Percentiles rank a stretch among this genome's conserved stretches.
phyloP scores from a whole-genome alignment of 768 basidiomycete genomes.

The Russula sp. region DNA sequence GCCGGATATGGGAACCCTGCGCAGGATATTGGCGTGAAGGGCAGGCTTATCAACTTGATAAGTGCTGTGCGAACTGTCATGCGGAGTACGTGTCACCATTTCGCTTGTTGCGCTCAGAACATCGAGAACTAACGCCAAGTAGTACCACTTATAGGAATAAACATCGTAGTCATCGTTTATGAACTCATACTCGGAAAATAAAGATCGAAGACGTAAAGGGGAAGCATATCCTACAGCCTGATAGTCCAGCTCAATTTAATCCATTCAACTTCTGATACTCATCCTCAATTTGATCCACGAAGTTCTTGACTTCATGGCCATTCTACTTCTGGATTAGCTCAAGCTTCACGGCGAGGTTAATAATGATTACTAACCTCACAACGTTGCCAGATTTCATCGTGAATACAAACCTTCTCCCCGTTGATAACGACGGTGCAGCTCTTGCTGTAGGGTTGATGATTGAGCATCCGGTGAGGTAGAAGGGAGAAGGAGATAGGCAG shows the following conservation, averaged over 20 bases:
- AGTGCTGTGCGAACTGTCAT: slow-evolving; percentile 94
- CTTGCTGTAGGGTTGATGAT: slow-evolving; percentile 46
- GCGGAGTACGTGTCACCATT: slow-evolving; percentile 70
- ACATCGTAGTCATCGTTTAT: slow-evolving; percentile 83
- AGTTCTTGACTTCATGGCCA: slow-evolving; percentile 72
- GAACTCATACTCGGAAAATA: slow-evolving; percentile 68
- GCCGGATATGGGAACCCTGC: slow-evolving; percentile 60
- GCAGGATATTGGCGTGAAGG: slow-evolving; percentile 71
- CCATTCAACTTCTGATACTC: slow-evolving; percentile 67
- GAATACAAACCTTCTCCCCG: slow-evolving; percentile 63
- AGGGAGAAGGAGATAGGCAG: neutral
- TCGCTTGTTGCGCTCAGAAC: slow-evolving; percentile 15
- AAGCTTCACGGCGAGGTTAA: neutral
- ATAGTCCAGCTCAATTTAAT: neutral
- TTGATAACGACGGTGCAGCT: slow-evolving; percentile 88
- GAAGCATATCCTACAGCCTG: neutral
- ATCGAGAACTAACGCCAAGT: slow-evolving; percentile 27
- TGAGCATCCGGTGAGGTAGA: slow-evolving; percentile 2
- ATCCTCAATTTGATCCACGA: slow-evolving; percentile 71
- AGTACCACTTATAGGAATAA: slow-evolving; percentile 92
- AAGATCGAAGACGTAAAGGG: slow-evolving; percentile 23
- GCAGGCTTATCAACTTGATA: slow-evolving; percentile 86
- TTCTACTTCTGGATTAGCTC: slow-evolving; percentile 43
- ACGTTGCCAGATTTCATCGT: slow-evolving; percentile 73
- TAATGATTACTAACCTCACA: slow-evolving; percentile 57